phyloP scores from a whole-genome alignment of 495 filamentous ascomycete genomes.

The Rhizodiscina lignyota region DNA sequence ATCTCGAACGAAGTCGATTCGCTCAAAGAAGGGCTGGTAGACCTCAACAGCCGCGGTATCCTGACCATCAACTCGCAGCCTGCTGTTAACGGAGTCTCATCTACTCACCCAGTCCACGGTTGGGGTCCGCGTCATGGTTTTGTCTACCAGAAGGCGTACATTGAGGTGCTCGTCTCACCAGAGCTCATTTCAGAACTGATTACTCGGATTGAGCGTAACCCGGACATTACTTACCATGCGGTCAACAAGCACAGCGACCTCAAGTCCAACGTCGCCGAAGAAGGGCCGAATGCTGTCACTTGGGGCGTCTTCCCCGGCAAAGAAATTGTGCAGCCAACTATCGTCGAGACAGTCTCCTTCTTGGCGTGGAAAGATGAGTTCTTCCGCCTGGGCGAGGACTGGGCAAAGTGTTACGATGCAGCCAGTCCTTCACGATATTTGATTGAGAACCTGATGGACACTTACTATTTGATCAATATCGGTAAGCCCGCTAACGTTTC shows the following conservation, averaged over 20 bases:
- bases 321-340: conserved; percentile 98
- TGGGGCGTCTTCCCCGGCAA: conserved; percentile 99
- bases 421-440: conserved; percentile 64
- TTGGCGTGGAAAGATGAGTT: conserved; percentile 99
- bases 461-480: conserved; percentile 90
- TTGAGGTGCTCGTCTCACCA: conserved; percentile 77
- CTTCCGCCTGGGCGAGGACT: conserved; percentile 79
- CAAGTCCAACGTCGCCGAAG: conserved; percentile 65
- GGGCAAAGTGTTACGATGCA: conserved; percentile 77
- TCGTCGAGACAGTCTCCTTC: conserved; percentile 95
- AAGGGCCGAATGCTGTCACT: conserved; percentile 89
- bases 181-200: conserved; percentile 63
- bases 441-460: conserved; percentile 69
- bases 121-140: conserved; percentile 94
- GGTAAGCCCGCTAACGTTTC: conserved; percentile 33
- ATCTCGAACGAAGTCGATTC: conserved; percentile 65
- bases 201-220: conserved; percentile 57
- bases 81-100: conserved; percentile 82
- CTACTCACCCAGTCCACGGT: conserved; percentile 68
- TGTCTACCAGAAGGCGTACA: conserved; percentile 96
- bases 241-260: conserved; percentile 68
- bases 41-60: conserved; percentile 71
- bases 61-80: conserved; percentile 98
- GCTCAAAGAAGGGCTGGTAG: conserved; percentile 59
- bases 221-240: conserved; percentile 82